These are phyloP conservation scores for Bertia moriformis DNA, from an alignment of 2,329 filamentous ascomycete species.

Conservation along the genomic window DNA sequence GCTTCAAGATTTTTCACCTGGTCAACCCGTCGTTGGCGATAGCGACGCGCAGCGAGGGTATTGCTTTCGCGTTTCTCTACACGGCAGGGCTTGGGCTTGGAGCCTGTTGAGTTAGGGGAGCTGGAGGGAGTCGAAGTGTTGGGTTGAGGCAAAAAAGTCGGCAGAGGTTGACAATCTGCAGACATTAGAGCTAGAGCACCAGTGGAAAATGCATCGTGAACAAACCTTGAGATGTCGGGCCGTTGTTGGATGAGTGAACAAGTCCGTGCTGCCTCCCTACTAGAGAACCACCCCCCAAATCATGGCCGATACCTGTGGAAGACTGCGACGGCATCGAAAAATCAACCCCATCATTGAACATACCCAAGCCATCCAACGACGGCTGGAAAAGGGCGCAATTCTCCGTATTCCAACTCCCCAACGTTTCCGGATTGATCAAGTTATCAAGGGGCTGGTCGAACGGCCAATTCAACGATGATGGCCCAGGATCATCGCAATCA, in stretches of 20 bases:
- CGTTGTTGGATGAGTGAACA: background rate
- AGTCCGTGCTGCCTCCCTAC: background rate
- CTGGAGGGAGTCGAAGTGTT: background rate
- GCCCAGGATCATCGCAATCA: background rate
- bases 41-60: conserved; percentile 57
- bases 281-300: too few species aligned
- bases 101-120: too few species aligned
- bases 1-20: conserved; percentile 47
- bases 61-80: conserved; percentile 60
- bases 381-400: too few species aligned
- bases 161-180: too few species aligned
- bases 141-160: background rate
- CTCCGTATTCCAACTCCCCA: too few species aligned
- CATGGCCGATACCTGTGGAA: too few species aligned
- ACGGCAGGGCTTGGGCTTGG: background rate
- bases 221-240: background rate
- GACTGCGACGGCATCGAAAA: too few species aligned
- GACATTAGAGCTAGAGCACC: too few species aligned
- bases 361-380: too few species aligned
- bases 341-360: too few species aligned
- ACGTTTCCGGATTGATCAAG: too few species aligned
- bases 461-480: background rate
- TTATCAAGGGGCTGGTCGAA: too few species aligned
- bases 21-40: conserved; percentile 57
- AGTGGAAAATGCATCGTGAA: background rate